phyloP scores from a whole-genome alignment of 495 filamentous ascomycete species.

The Podospora pseudoanserina region DNA sequence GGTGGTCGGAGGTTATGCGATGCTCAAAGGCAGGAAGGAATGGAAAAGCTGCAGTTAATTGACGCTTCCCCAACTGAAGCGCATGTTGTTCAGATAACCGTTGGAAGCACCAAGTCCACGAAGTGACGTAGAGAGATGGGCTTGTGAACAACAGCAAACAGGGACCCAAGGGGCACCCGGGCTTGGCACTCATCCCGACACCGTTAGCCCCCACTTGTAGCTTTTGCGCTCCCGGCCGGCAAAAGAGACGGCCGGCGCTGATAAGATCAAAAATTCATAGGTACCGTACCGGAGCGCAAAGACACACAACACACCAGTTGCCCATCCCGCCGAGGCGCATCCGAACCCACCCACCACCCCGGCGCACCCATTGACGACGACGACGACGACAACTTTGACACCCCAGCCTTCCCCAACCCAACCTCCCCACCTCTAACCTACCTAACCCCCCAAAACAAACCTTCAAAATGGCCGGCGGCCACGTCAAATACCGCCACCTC shows the following conservation, averaged over 20 bases:
- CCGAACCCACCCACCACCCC: not conserved
- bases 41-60: not conserved
- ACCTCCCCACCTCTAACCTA: not conserved
- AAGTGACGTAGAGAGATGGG: not conserved
- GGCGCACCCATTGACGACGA: not conserved
- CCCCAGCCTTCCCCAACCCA: not conserved
- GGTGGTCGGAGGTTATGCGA: not conserved
- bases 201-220: not conserved
- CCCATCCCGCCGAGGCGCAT: not conserved
- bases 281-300: not conserved
- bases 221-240: not conserved
- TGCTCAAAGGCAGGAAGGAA: not conserved
- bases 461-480: constrained; percentile 73
- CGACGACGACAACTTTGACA: not conserved
- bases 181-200: not conserved
- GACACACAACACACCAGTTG: not conserved
- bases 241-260: not conserved
- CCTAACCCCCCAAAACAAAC: constrained; percentile 5
- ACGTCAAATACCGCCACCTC: constrained; percentile 80
- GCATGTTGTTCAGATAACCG: not conserved
- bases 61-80: not conserved
- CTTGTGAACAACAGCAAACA: not conserved
- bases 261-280: constrained; percentile 11
- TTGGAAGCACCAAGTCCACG: not conserved
- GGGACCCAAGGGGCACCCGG: not conserved